Conservation (phyloP, 129 eudicot species). For the Erigeron canadensis region DNA sequence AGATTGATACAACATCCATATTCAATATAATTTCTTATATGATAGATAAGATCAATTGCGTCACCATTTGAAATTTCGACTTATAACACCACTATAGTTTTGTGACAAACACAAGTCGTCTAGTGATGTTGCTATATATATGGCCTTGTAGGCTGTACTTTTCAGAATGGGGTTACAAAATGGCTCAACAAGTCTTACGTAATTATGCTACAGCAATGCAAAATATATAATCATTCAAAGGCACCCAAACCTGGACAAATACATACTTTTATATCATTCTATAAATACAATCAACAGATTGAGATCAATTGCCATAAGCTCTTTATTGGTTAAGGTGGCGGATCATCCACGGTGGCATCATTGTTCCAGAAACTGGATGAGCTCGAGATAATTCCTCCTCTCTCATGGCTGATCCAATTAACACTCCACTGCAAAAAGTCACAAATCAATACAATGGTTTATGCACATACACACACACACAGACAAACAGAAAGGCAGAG, state of each 20-base stretch:
- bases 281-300: constrained; percentile 7
- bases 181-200: too few species aligned
- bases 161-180: constrained; percentile 6
- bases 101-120: neutral
- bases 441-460: neutral
- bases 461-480: neutral
- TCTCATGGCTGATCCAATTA: constrained; percentile 29
- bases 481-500: constrained; percentile 5
- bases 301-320: neutral
- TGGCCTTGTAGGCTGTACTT: constrained; percentile 18
- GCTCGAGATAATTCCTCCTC: constrained; percentile 23
- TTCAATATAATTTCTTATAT: neutral
- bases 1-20: neutral
- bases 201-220: neutral
- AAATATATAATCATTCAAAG: constrained; percentile 8
- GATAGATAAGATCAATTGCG: neutral
- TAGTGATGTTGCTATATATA: constrained; percentile 5
- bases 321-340: constrained; percentile 37
- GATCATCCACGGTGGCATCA: constrained; percentile 62
- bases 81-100: neutral
- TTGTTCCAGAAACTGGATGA: constrained; percentile 16
- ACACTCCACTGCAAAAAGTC: constrained; percentile 28
- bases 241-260: constrained; percentile 6
- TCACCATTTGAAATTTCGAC: neutral
- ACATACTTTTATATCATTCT: neutral